A percentile compares a stretch with the other conserved stretches of the same genome.
phyloP scores from a whole-genome alignment of 2,329 filamentous ascomycete species.

The Venturiaceae sp. region DNA sequence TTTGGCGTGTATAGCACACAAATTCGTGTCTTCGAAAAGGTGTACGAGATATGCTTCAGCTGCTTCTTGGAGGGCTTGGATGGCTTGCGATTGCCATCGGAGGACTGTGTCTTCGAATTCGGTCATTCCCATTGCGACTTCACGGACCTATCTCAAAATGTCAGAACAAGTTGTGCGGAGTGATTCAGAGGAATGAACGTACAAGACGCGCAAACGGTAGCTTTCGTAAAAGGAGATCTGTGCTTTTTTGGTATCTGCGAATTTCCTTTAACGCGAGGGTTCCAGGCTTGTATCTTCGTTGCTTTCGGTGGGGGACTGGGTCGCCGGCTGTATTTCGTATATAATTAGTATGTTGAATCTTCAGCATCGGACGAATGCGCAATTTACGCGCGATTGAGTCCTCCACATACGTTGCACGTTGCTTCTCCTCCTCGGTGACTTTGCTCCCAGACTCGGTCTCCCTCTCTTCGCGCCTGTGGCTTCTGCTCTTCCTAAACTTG shows the following conservation, averaged over 20 bases:
- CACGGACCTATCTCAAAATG: constrained; percentile 50
- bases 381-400: not conserved
- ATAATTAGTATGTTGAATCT: not conserved
- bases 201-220: constrained; percentile 94
- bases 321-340: constrained; percentile 16
- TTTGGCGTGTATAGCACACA: constrained; percentile 98
- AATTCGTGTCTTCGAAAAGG: constrained; percentile 96
- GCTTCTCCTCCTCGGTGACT: constrained; percentile 1
- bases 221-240: constrained; percentile 92
- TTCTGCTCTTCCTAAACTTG: not conserved
- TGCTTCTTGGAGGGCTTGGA: constrained; percentile 94
- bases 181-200: constrained; percentile 11
- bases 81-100: constrained; percentile 96
- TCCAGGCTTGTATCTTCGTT: constrained; percentile 42
- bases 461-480: not conserved
- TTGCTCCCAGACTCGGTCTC: constrained; percentile 1
- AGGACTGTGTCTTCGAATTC: constrained; percentile 54
- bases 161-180: not conserved
- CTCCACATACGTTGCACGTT: not conserved
- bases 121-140: constrained; percentile 95
- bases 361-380: too few relatives aligned
- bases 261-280: constrained; percentile 98
- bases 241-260: constrained; percentile 94
- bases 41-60: constrained; percentile 98
- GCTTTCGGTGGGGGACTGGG: constrained; percentile 18